These are phyloP conservation scores for Lactarius indigo DNA, from an alignment of 768 basidiomycete species.

Conservation along the genomic window DNA sequence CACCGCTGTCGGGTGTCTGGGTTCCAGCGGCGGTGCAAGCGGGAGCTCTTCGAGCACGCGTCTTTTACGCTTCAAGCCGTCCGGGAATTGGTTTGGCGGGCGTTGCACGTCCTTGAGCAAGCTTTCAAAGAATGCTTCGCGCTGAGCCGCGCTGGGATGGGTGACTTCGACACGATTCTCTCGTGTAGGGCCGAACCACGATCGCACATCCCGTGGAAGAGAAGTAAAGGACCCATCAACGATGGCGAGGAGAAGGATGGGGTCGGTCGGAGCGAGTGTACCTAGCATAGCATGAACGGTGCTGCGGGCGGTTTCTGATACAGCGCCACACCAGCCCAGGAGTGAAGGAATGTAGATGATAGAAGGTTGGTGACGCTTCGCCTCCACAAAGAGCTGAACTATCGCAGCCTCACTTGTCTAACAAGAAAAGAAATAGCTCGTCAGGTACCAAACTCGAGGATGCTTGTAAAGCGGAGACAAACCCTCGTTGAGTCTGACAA, in stretches of 20 bases:
- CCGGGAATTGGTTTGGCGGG: constrained; percentile 85
- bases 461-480: constrained; percentile 31
- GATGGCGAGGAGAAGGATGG: constrained; percentile 86
- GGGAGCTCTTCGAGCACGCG: constrained; percentile 83
- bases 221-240: constrained; percentile 71
- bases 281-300: constrained; percentile 91
- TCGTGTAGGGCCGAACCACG: constrained; percentile 83
- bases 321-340: constrained; percentile 76
- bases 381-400: constrained; percentile 93
- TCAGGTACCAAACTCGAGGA: constrained; percentile 1
- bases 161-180: constrained; percentile 71
- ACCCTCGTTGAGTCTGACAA: constrained; percentile 89
- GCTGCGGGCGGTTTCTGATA: constrained; percentile 78
- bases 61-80: constrained; percentile 79
- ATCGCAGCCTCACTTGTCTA: constrained; percentile 90
- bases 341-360: constrained; percentile 94
- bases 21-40: constrained; percentile 86
- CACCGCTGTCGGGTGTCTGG: constrained; percentile 72
- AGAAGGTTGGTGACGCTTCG: constrained; percentile 94
- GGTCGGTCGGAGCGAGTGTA: constrained; percentile 86
- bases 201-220: constrained; percentile 76
- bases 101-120: constrained; percentile 66
- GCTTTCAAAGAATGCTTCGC: constrained; percentile 71
- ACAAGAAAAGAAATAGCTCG: neutral
- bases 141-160: constrained; percentile 50